These are phyloP conservation scores for Conringia planisiliqua DNA, from an alignment of 345 rosid species.

Conservation along the genomic window DNA sequence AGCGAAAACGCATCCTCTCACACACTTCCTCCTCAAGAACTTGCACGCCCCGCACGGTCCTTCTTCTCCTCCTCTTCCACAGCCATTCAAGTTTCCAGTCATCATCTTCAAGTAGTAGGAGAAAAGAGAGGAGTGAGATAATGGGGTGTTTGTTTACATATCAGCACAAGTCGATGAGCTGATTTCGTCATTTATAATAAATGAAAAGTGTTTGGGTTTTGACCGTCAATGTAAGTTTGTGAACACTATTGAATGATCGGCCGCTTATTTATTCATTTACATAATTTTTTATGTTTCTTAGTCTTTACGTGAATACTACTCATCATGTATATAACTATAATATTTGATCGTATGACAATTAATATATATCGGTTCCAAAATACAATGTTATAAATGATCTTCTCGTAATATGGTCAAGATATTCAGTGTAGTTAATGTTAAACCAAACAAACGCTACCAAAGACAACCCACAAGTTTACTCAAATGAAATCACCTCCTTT, in stretches of 20 bases:
- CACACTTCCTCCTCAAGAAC: constrained; percentile 78
- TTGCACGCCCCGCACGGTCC: constrained; percentile 95
- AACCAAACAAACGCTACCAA: constrained; percentile 8
- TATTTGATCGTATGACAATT: constrained; percentile 26
- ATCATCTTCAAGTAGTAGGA: constrained; percentile 13
- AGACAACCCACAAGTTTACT: constrained; percentile 13
- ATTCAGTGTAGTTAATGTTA: not conserved
- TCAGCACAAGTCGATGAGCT: not conserved
- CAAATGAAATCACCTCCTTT: not conserved
- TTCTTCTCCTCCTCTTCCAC: constrained; percentile 45
- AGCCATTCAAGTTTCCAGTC: constrained; percentile 32
- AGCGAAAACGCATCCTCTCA: constrained; percentile 74
- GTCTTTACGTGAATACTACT: constrained; percentile 33
- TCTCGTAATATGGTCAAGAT: constrained; percentile 6
- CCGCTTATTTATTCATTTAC: constrained; percentile 10
- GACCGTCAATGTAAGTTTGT: constrained; percentile 24
- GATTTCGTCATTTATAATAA: not conserved
- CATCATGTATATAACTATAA: not conserved
- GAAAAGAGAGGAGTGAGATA: not conserved
- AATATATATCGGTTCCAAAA: constrained; percentile 31
- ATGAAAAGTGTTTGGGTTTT: constrained; percentile 26
- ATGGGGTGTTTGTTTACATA: not conserved
- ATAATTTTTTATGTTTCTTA: not conserved
- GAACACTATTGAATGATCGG: constrained; percentile 15
- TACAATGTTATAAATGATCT: constrained; percentile 31